Evolutionary conservation across 441 rosid genomes (phyloP).

Genomic region (Hypseocharis bilobata): DNA sequence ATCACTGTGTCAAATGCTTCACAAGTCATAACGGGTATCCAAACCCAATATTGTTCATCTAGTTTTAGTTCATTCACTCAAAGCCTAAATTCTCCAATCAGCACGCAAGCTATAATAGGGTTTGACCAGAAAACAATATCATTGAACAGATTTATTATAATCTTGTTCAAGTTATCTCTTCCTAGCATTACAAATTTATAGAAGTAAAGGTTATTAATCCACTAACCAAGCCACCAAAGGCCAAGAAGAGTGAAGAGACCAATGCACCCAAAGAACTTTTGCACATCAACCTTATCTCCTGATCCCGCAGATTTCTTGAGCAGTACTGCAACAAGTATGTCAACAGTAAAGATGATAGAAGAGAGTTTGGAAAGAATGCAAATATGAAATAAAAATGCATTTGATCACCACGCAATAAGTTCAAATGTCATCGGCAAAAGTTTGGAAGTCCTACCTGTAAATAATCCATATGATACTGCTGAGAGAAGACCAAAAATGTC

Average conservation of each 20-base stretch:
- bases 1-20: neutral
- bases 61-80: neutral
- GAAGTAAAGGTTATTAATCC: neutral
- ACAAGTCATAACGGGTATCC: neutral
- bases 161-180: slow-evolving; percentile 11
- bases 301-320: slow-evolving; percentile 50
- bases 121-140: neutral
- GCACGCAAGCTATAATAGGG: neutral
- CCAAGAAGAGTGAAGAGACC: slow-evolving; percentile 51
- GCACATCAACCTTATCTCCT: slow-evolving; percentile 45
- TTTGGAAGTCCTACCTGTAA: slow-evolving; percentile 35
- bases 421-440: neutral
- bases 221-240: slow-evolving; percentile 63
- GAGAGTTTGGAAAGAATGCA: neutral
- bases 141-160: neutral
- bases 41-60: neutral
- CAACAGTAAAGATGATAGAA: neutral
- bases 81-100: neutral
- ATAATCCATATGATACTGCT: slow-evolving; percentile 43
- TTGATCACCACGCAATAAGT: neutral
- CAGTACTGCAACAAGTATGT: slow-evolving; percentile 34
- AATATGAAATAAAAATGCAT: too few species aligned
- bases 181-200: neutral
- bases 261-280: slow-evolving; percentile 45
- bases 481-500: slow-evolving; percentile 48